Evolutionary conservation across 2,329 filamentous ascomycete genomes (phyloP), one percentile per base, ranked within the genome.

Genomic region (Aaosphaeria pasadenensis): DNA sequence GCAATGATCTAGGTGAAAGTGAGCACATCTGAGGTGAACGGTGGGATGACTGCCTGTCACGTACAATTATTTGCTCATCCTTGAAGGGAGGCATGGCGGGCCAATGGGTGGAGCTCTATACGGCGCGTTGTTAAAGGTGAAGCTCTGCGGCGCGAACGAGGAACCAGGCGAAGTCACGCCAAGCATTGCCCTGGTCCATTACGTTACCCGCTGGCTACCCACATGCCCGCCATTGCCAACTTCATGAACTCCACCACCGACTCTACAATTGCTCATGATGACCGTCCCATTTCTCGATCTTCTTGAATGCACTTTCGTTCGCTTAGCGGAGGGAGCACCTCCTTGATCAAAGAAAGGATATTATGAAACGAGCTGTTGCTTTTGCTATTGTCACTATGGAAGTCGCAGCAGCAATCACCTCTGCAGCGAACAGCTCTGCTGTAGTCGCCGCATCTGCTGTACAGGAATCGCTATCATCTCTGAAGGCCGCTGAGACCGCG

Each of bases 1-100:
- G 86, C 87, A 73, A 91, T 85, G 68, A 91, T 76, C 75, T 77
- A 52, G 33, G 28, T 9, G 13, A 36, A 24, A 11, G 47, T 58
- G 39, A 63, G 58, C 53, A 43, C 50, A 29, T 11, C 29, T 38
- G 17, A 6, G 6, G 7, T 11, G 32, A 13, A 29, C 7, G 41
- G 35, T 43, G 17, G 44, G 41, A 13, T 32, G 45, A 17, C 6
- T 35, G 49, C 17, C 39, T 39, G 7, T 28, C 11, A n/a, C 64
- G 40, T 61, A 74, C 72, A 48, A 74, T 69, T 4, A 74, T 72
- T 60, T 74, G 71, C 45, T 74, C 72, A 63, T 74, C 72, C 48
- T 74, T 74, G 57, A 74, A 74, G 33, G 69, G 66, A 49, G 72
- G 70, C 72, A 74, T 74, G 45, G 54, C 53, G 55, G 58, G 57